Base-by-base conservation (phyloP, 2,329 filamentous ascomycete species). In the Sphaerulina vaccinii region DNA sequence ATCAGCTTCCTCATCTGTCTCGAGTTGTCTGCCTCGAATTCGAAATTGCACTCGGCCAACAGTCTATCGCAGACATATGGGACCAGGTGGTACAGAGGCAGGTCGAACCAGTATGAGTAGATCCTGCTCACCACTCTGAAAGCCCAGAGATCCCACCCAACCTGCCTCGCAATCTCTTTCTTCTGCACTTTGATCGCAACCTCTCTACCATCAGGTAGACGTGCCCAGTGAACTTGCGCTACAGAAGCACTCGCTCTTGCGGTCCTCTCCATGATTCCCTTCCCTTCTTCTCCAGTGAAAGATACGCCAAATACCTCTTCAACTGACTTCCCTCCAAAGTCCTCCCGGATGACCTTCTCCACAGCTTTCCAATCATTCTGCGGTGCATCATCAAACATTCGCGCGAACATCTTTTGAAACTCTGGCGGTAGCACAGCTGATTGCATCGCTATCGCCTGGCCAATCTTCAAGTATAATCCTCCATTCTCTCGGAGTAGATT, bases 371-470 rank as follows among this genome's bases (percentile, higher is more conserved):
- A 97, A 36, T 80, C 79, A 68, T 95, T 93, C 76, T 96, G 91
- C 32, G 92, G 91, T 57, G 93, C 93, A 74, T 97, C 92, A 68
- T 97, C 93, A 68, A 97, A 99, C 90, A 99, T 96, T 65, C 87
- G 82, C 18, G 86, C 79, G 68, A 99, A 99, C 90, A 96, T 97
- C 65, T 86, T 85, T 75, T 96, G 90, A 63, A 97, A 97, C 71
- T 96, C 90, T 0, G 91, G 88, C 21, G 93, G 93, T 56, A 99
- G 74, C 21, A 97, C 85, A 0, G 92, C 92, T 61, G 88, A 92
- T 77, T 99, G 93, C 93, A 97, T 97, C 11, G 92, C 93, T 61
- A 99, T 92, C 3, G 93, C 93, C 76, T 99, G 93, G 0, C 93
- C 93, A 52, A 99, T 96, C 79, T 99, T 99, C 67, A 97, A 78